Conservation (phyloP, 192 early-diverging fungal genomes). For the Backusella tuberculispora region DNA sequence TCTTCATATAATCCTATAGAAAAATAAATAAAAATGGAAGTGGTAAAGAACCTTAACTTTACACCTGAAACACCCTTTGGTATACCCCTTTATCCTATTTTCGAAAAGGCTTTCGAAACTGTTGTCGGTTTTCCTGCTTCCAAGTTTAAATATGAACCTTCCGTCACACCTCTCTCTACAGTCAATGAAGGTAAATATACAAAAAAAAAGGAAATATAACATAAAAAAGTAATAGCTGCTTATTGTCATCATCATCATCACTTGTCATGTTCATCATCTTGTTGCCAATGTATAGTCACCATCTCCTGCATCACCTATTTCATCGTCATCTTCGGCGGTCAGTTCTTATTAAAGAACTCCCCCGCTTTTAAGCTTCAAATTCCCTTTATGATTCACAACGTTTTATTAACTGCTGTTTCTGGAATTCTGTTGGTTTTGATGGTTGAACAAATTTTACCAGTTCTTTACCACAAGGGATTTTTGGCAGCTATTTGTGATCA, state of each 20-base stretch:
- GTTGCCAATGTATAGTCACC: slow-evolving; percentile 1
- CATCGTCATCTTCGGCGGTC: slow-evolving; percentile 73
- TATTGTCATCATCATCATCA: neutral
- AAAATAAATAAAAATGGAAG: slow-evolving; percentile 18
- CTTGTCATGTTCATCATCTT: neutral
- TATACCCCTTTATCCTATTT: slow-evolving; percentile 55
- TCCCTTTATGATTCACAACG: slow-evolving; percentile 80
- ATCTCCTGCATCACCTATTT: slow-evolving; percentile 59
- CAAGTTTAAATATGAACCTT: slow-evolving; percentile 48
- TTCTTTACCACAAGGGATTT: slow-evolving; percentile 65
- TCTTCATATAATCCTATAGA: neutral
- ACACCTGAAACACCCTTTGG: slow-evolving; percentile 59
- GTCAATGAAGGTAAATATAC: slow-evolving; percentile 35
- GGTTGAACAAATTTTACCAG: slow-evolving; percentile 74
- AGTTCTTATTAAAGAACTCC: slow-evolving; percentile 64
- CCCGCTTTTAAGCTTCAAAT: slow-evolving; percentile 71
- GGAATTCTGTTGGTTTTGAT: slow-evolving; percentile 67
- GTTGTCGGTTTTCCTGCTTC: slow-evolving; percentile 46
- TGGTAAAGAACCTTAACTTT: slow-evolving; percentile 49
- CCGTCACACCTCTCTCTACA: slow-evolving; percentile 58
- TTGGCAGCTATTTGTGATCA: slow-evolving; percentile 71
- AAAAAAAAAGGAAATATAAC: neutral
- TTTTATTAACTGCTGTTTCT: slow-evolving; percentile 70
- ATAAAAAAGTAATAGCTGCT: neutral
- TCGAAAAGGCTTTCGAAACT: slow-evolving; percentile 49